These are phyloP conservation scores for Mycocentrospora acerina DNA, from an alignment of 2,329 filamentous ascomycete genomes.

Conservation along the genomic window DNA sequence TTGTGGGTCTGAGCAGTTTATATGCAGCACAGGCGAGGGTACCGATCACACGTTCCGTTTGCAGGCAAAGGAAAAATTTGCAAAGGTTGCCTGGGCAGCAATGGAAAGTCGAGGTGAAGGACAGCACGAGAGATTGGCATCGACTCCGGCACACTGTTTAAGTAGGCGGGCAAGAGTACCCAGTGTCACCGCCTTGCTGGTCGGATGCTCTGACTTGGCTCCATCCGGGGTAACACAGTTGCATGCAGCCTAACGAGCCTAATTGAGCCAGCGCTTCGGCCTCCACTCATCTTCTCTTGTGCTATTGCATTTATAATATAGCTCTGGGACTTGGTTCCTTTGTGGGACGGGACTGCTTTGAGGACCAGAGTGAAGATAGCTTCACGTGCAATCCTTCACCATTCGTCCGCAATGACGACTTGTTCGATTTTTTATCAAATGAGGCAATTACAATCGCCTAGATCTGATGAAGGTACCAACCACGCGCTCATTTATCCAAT, in stretches of 20 bases:
- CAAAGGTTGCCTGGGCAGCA: constrained; percentile 7
- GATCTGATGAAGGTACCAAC: too few species aligned
- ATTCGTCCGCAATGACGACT: too few species aligned
- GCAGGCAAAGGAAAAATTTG: constrained; percentile 9
- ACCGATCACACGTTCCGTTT: constrained; percentile 9
- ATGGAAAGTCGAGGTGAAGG: constrained; percentile 15
- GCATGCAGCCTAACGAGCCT: constrained; percentile 14
- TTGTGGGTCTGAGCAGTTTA: constrained; percentile 12
- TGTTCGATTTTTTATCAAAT: too few species aligned
- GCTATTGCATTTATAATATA: background rate
- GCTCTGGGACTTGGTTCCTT: background rate
- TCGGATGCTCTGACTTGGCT: too few species aligned
- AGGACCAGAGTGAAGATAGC: constrained; percentile 11
- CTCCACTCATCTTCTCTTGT: constrained; percentile 1
- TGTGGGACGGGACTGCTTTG: constrained; percentile 1
- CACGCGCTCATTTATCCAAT: background rate
- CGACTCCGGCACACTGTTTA: constrained; percentile 6
- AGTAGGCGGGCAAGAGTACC: constrained; percentile 8
- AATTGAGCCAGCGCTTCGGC: background rate
- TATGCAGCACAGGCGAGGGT: constrained; percentile 10
- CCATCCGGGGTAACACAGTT: constrained; percentile 18
- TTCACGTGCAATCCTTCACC: constrained; percentile 12
- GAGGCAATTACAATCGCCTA: too few species aligned
- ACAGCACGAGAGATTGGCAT: constrained; percentile 6
- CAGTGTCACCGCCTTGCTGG: constrained; percentile 16